phyloP scores from a whole-genome alignment of 2,329 filamentous ascomycete species.

The Fusarium subtropicale region DNA sequence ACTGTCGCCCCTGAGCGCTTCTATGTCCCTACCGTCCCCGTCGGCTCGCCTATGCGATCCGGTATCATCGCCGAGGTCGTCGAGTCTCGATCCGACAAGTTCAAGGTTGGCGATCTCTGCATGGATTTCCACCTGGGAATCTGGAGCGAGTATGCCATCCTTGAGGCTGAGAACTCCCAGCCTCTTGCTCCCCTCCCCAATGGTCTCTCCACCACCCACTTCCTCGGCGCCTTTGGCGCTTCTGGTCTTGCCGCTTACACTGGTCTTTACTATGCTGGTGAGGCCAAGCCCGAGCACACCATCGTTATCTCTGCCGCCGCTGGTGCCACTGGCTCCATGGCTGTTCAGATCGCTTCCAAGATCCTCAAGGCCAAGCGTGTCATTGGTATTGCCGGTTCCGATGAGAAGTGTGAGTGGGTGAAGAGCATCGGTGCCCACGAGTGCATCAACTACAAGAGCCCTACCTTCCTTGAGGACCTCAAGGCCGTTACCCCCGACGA shows the following conservation, averaged over 20 bases:
- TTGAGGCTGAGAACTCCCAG: conserved; percentile 45
- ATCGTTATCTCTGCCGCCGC: conserved; percentile 48
- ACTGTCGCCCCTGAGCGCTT: conserved; percentile 46
- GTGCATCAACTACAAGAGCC: conserved; percentile 49
- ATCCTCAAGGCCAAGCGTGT: conserved; percentile 47
- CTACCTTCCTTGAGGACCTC: conserved; percentile 45
- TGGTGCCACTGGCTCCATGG: conserved; percentile 48
- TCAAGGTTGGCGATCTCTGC: conserved; percentile 46
- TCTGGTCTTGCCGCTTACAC: conserved; percentile 47
- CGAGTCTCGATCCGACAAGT: conserved; percentile 42
- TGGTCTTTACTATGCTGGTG: conserved; percentile 42
- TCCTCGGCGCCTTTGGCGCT: conserved; percentile 47
- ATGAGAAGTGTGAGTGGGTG: conserved; percentile 49
- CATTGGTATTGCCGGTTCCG: conserved; percentile 46
- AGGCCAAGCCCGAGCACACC: conserved; percentile 47
- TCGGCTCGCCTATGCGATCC: conserved; percentile 47
- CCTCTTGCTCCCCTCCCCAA: conserved; percentile 42
- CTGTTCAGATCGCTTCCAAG: conserved; percentile 48
- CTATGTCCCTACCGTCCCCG: conserved; percentile 47
- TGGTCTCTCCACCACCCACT: conserved; percentile 43
- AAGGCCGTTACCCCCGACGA: conserved; percentile 46
- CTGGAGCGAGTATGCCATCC: conserved; percentile 47
- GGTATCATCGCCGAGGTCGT: conserved; percentile 48
- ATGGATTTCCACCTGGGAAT: conserved; percentile 48
- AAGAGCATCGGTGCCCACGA: conserved; percentile 46